Percentiles rank a stretch among this genome's conserved stretches.
Evolutionary conservation across 331 rosid genomes (phyloP).

Genomic region (Erythrophleum ivorense): DNA sequence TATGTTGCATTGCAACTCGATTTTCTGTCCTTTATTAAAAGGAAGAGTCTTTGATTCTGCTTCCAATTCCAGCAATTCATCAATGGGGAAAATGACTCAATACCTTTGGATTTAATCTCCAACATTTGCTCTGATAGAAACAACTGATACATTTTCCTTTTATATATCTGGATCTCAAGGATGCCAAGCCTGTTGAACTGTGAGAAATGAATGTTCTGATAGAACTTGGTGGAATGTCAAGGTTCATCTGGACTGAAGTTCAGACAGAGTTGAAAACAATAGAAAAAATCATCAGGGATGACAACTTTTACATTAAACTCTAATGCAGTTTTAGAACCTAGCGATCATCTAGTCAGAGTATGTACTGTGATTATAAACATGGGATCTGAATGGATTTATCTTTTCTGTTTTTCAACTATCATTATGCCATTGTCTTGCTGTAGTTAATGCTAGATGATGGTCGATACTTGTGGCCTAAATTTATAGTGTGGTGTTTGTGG

Average conservation of each 20-base stretch:
- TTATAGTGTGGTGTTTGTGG: constrained; percentile 20
- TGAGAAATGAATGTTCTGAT: neutral
- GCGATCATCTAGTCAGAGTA: neutral
- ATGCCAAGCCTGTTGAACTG: neutral
- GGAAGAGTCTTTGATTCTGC: too few species aligned
- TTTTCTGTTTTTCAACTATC: neutral
- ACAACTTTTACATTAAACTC: neutral
- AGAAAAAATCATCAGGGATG: neutral
- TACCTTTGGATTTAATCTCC: neutral
- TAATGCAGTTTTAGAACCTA: neutral
- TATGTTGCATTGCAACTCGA: neutral
- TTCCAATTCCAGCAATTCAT: too few species aligned
- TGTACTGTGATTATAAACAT: neutral
- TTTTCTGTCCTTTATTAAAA: neutral
- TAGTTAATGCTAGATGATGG: constrained; percentile 24
- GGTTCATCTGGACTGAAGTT: neutral
- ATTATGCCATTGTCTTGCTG: constrained; percentile 11
- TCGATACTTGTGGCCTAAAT: constrained; percentile 21
- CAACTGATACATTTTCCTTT: neutral
- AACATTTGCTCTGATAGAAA: neutral
- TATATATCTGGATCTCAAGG: neutral
- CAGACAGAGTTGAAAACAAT: neutral
- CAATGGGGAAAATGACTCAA: too few species aligned
- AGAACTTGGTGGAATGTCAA: neutral
- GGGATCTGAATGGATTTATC: constrained; percentile 8